Evolutionary conservation across 768 basidiomycete species (phyloP).

Genomic region (Auriscalpium vulgare): DNA sequence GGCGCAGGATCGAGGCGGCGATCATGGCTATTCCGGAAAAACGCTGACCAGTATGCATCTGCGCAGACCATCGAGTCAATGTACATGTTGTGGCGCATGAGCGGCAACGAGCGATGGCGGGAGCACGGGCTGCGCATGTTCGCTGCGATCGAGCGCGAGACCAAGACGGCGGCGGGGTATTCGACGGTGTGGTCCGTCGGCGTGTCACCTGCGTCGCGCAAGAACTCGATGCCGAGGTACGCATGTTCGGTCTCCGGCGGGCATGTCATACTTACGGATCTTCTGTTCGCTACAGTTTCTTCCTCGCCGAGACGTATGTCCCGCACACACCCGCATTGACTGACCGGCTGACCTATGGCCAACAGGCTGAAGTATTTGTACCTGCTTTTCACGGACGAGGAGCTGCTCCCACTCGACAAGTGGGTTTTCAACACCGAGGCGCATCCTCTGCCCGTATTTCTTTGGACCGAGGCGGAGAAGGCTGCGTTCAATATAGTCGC

Average conservation of each 20-base stretch:
- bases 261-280: neutral
- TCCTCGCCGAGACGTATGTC: slow-evolving; percentile 42
- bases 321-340: neutral
- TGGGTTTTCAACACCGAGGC: slow-evolving; percentile 49
- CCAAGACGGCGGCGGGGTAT: slow-evolving; percentile 9
- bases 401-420: slow-evolving; percentile 40
- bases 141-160: slow-evolving; percentile 19
- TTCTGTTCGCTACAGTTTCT: slow-evolving; percentile 29
- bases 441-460: slow-evolving; percentile 66
- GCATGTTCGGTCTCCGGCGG: slow-evolving; percentile 18
- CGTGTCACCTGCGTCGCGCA: slow-evolving; percentile 27
- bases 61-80: slow-evolving; percentile 18
- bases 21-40: slow-evolving; percentile 1
- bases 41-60: neutral
- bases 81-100: slow-evolving; percentile 56
- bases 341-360: neutral
- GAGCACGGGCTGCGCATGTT: slow-evolving; percentile 57
- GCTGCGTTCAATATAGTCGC: slow-evolving; percentile 20
- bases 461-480: slow-evolving; percentile 48
- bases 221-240: slow-evolving; percentile 28
- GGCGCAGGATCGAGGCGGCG: no score
- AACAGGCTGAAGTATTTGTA: slow-evolving; percentile 61
- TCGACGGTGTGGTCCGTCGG: slow-evolving; percentile 50
- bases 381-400: slow-evolving; percentile 57
- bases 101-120: slow-evolving; percentile 54